Evolutionary conservation across 2,329 filamentous ascomycete genomes (phyloP), one percentile per base, ranked within the genome.

Genomic region (Botrytis porri): DNA sequence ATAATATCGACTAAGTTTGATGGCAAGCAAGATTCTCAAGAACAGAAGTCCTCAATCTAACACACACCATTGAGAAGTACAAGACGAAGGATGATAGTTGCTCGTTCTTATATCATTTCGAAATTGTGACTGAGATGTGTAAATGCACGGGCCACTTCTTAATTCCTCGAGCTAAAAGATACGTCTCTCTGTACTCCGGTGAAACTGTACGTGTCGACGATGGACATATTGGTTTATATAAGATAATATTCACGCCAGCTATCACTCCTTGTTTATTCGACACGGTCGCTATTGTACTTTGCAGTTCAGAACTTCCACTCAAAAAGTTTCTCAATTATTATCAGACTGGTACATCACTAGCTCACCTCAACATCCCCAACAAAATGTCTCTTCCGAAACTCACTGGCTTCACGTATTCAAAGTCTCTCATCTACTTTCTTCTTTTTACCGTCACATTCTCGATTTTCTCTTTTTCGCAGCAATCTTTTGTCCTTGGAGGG

Each of bases 361-460:
- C 35, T 22, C 35, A 57, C 16, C n/a, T 41, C n/a, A 32, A 41
- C 12, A 29, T 37, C 8, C n/a, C 4, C 12, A 67, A 22, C 65
- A 59, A 57, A 32, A 69, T 69, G 65, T 57, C 65, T 41, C 65
- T 69, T 18, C 25, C 39, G 7, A 57, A 69, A 41, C n/a, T 69
- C n/a, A 57, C 48, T 4, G 65, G 65, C 35, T 69, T 69, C 48
- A 41, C 35, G 32, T 45, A 62, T 6, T 10, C 22, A 4, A 45
- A 29, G 3, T 70, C 69, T 29, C 57, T 70, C 14, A 16, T 18
- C 6, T 63, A 16, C n/a, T 70, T 70, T 16, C 10, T 70, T 9
- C 9, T 70, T 22, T 63, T 70, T 25, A 70, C 69, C 1, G 1
- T 70, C 5, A 63, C 69, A 1, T 70, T 70, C 69, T 70, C 69